Evolutionary conservation across 257 asterid genomes (phyloP), one percentile per base, ranked within the genome.

Genomic region (Nicotiana obtusifolia): DNA sequence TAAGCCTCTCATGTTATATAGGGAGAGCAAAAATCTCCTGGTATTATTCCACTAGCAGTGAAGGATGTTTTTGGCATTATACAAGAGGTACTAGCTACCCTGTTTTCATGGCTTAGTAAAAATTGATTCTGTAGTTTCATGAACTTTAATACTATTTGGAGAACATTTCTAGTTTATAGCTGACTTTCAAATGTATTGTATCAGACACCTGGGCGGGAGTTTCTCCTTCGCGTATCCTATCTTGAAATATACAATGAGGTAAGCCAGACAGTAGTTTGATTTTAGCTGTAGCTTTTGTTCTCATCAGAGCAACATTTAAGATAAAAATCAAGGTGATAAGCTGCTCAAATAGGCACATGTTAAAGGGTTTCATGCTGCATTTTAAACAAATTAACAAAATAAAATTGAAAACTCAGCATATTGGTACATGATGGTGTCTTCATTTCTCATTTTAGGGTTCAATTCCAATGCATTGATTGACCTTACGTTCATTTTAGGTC

Each of bases 21-120:
- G 98, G 98, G 98, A 82, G 98, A 93, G 88, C 98, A 93, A 87
- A 93, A 92, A 84, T 93, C 98, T 79, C 98, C 98, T 24, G 98
- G 98, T 84, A 88, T 92, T 71, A 93, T 93, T 82, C 98, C 98
- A 0, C 84, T 92, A 84, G 91, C 98, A 56, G 89, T 93, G 81
- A 93, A 93, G 86, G 97, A 93, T 86, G 97, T 93, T n/a, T 93
- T 93, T 85, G 97, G 94, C 81, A 88, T 92, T 77, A 93, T 93
- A 87, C 98, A 93, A 77, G 98, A 93, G 97, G 98, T 93, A 83
- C 37, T 60, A 66, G n/a, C 53, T 64, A 64, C 60, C 80, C 80
- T 24, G 52, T 30, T 69, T 82, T 82, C 77, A 64, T 54, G 47
- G 83, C 61, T 56, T 15, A 37, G 53, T 57, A 67, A 64, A 35